Base-by-base conservation (phyloP, 768 basidiomycete genomes). In the Suillus variegatus region DNA sequence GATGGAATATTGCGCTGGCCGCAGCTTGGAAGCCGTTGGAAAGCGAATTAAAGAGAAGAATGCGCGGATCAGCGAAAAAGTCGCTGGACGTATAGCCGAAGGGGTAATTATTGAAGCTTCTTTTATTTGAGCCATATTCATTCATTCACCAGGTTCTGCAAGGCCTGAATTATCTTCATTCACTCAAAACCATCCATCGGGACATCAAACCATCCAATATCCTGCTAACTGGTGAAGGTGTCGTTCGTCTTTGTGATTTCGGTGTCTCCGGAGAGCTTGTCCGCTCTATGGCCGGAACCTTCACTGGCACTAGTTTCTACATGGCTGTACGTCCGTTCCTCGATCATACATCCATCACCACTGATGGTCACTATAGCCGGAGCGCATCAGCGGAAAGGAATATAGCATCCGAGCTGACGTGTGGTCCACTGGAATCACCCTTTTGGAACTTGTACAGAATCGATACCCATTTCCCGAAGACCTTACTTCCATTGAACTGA, bases 321-420 rank as follows among this genome's bases (percentile, higher is more conserved):
- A 99, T 99, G 97, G 96, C 97, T 69, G 97, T 98, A 72, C 77
- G 96, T 87, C 36, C 25, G 28, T 60, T 51, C 14, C 4, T 51
- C 12, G 6, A 40, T 40, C 22, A n/a, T 41, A 44, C 8, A 35
- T 36, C 4, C 9, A 55, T 55, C 54, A 7, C 9, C 6, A 46
- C 13, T 63, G 36, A 20, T 41, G 18, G 25, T 38, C 55, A 63
- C 46, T 68, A 61, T 68, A 95, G 93, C 97, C 97, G 58, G 97
- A 98, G 78, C 90, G 97, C 67, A 96, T 99, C 66, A 90, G 88
- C 70, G 97, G 97, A 6, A 86, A 90, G 63, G 88, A 91, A 69
- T 99, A 97, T 76, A 93, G 93, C 40, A 97, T 97, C 72, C 89
- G 94, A 64, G 94, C 96, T 44, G 96, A 99, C 75, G 96, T 99